Evolutionary conservation across 2,329 filamentous ascomycete genomes (phyloP), one percentile per base, ranked within the genome.

Genomic region (Fusarium oxysporum): DNA sequence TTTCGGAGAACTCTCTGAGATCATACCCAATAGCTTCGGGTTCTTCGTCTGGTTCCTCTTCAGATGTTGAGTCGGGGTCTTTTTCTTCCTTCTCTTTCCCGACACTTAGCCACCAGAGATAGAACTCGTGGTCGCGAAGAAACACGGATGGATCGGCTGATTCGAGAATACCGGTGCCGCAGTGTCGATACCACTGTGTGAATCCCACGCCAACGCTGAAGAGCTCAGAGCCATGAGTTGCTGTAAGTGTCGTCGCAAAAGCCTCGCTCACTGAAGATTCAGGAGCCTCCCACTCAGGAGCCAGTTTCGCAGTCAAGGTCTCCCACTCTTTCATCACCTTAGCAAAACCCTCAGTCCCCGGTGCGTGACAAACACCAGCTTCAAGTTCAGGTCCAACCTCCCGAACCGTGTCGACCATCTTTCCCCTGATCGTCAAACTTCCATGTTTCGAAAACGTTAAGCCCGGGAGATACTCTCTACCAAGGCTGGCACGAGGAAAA

Each of bases 111-210:
- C 68, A 71, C 69, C 68, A 71, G 4, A 72, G 17, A 5, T 64
- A 69, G 2, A 69, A 71, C n/a, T 71, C 69, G 3, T 35, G 48
- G 2, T 71, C 25, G 0, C 69, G 63, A 17, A 72, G 37, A 16
- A 64, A 62, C 43, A 55, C 43, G 0, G 47, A 37, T 10, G 63
- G 35, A 17, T 71, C 69, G 0, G 32, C 1, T 5, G 35, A 3
- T 11, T 71, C 57, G 12, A 71, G 53, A 2, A 65, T 10, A 2
- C 57, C 47, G 2, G 48, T n/a, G 1, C 69, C 68, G 16, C 43
- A 72, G 32, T 69, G 69, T 1, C 69, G 64, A 38, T 71, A 71
- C 69, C 68, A 71, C 0, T 48, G 21, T 1, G 65, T 58, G 28
- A 71, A 72, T 0, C 56, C 69, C 1, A 47, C 3, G 1, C 50